Percentiles rank a stretch among this genome's conserved stretches.
These are phyloP conservation scores for Anthracocystis setariae DNA, from an alignment of 1,284 basidiomycete species.

Conservation along the genomic window DNA sequence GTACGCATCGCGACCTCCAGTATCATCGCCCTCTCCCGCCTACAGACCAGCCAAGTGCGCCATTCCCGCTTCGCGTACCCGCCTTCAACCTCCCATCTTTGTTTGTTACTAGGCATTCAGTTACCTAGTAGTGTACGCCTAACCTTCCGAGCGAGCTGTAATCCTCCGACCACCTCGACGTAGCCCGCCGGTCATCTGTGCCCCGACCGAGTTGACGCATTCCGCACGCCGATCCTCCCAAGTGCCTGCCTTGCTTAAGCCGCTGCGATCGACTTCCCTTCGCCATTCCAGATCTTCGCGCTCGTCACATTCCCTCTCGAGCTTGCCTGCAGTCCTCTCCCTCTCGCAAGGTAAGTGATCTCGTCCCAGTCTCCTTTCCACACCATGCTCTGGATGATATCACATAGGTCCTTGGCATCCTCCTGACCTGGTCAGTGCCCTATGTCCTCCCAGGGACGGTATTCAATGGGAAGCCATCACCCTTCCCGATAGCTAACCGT, in stretches of 20 bases:
- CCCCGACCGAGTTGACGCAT: conserved; percentile 22
- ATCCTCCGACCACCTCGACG: conserved; percentile 19
- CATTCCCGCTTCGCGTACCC: conserved; percentile 3
- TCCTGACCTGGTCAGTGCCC: not conserved
- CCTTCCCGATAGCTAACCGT: conserved; percentile 5
- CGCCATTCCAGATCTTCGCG: conserved; percentile 32
- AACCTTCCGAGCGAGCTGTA: conserved; percentile 27
- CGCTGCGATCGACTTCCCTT: conserved; percentile 41
- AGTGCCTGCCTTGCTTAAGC: conserved; percentile 28
- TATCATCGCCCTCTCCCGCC: conserved; percentile 1
- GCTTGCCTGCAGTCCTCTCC: conserved; percentile 20
- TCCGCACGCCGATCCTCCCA: conserved; percentile 27
- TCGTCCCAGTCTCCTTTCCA: not conserved
- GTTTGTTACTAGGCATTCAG: conserved; percentile 36
- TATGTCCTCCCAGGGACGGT: not conserved
- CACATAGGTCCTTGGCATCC: not conserved
- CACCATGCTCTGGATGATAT: conserved; percentile 5
- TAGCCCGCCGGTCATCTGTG: conserved; percentile 10
- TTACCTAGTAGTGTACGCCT: not conserved
- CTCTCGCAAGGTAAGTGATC: conserved; percentile 30
- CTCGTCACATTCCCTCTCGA: conserved; percentile 35
- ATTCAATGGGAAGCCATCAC: conserved; percentile 5
- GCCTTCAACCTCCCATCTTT: conserved; percentile 18
- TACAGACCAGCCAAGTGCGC: conserved; percentile 8
- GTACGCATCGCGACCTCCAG: not conserved